A percentile compares a stretch with the other conserved stretches of the same genome.
Conservation (phyloP, 2,329 filamentous ascomycete species). For the Didymella sp. region DNA sequence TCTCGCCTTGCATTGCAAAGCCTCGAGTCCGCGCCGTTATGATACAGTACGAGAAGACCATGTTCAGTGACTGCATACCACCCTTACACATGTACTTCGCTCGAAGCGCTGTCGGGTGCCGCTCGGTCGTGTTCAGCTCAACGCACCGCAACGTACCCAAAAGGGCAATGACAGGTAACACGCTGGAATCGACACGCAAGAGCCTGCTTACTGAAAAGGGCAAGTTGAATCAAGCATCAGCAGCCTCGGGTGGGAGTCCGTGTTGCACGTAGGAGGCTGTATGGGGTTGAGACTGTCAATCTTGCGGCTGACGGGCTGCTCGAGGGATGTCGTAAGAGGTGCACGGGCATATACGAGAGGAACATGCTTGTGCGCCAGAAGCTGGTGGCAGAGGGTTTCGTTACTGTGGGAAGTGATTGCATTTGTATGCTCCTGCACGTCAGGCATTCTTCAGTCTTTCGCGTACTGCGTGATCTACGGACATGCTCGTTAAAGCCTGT, state of each 20-base stretch:
- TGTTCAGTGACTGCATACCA: conserved; percentile 8
- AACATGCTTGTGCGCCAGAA: neutral
- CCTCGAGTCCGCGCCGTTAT: neutral
- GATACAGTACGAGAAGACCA: neutral
- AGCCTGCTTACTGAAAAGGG: conserved; percentile 31
- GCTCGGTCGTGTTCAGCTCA: conserved; percentile 6
- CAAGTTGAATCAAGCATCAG: conserved; percentile 10
- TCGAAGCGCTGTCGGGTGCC: conserved; percentile 9
- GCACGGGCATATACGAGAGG: neutral
- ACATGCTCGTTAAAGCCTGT: neutral
- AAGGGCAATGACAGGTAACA: conserved; percentile 32
- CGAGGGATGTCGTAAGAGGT: neutral
- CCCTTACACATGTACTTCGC: conserved; percentile 12
- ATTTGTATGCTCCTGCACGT: too few species aligned
- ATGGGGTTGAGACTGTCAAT: neutral
- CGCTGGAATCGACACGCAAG: conserved; percentile 24
- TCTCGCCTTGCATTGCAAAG: neutral
- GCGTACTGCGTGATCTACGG: neutral
- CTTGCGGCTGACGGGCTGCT: neutral
- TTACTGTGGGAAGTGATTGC: too few species aligned
- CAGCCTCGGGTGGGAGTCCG: neutral
- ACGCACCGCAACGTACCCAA: neutral
- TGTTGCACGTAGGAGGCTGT: neutral
- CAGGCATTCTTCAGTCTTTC: too few species aligned
- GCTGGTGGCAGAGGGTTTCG: neutral